A percentile compares a stretch with the other conserved stretches of the same genome.
phyloP scores from a whole-genome alignment of 441 rosid species.

The Manihot esculenta region DNA sequence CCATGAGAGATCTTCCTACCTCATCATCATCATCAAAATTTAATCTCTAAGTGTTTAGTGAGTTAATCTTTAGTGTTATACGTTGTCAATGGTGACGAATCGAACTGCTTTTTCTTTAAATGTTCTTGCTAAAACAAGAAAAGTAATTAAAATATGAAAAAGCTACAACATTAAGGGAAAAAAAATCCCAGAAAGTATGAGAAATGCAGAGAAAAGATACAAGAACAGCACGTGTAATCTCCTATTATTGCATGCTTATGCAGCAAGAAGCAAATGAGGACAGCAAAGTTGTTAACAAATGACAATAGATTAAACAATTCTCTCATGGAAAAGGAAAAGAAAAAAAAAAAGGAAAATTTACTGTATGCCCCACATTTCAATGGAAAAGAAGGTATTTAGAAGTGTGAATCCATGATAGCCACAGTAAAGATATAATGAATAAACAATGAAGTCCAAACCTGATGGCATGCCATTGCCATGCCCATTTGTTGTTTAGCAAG shows the following conservation, averaged over 20 bases:
- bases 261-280: not conserved
- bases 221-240: not conserved
- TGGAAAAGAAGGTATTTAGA: too few species aligned
- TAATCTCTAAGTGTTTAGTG: constrained; percentile 13
- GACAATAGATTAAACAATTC: not conserved
- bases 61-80: not conserved
- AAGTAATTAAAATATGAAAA: not conserved
- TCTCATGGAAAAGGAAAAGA: too few species aligned
- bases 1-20: constrained; percentile 1
- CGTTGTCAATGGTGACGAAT: not conserved
- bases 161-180: not conserved
- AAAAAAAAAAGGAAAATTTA: too few species aligned
- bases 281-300: not conserved
- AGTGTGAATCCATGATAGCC: too few species aligned
- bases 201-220: not conserved
- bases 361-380: too few species aligned
- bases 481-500: not conserved
- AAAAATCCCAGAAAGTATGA: not conserved
- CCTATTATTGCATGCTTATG: not conserved
- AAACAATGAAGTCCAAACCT: not conserved
- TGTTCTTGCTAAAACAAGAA: not conserved
- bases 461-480: not conserved
- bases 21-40: not conserved
- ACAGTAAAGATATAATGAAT: not conserved
- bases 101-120: not conserved